These are phyloP conservation scores for Psophocarpus tetragonolobus DNA, from an alignment of 306 rosid genomes.

Conservation along the genomic window DNA sequence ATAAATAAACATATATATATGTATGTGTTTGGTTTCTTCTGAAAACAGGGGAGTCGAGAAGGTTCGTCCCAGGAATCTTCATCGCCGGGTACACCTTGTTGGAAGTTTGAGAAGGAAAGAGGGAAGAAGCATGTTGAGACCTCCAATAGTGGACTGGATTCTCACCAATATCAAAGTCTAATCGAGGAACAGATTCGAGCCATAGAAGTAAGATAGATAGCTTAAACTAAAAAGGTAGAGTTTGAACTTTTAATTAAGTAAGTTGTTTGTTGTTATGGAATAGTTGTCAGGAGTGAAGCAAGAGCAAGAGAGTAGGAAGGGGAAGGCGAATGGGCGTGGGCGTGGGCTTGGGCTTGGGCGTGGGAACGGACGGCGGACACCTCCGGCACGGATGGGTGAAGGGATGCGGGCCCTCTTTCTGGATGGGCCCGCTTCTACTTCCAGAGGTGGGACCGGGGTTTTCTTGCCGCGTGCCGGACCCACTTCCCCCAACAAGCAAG, in stretches of 20 bases:
- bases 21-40: neutral
- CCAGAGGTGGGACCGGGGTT: constrained; percentile 76
- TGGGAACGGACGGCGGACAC: constrained; percentile 27
- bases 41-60: constrained; percentile 54
- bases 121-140: neutral
- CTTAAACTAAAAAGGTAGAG: neutral
- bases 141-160: neutral
- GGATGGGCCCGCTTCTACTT: constrained; percentile 40
- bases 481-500: constrained; percentile 45
- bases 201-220: constrained; percentile 39
- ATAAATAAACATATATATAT: too few species aligned
- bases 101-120: constrained; percentile 46
- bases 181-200: constrained; percentile 55
- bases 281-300: constrained; percentile 37
- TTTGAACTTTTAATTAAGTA: neutral
- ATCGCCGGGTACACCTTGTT: constrained; percentile 53
- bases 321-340: too few species aligned
- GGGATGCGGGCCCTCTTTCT: constrained; percentile 48
- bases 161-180: constrained; percentile 36
- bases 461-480: constrained; percentile 55
- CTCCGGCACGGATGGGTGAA: constrained; percentile 32
- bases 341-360: too few species aligned
- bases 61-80: constrained; percentile 53
- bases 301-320: constrained; percentile 53
- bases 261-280: neutral